Evolutionary conservation across 106 monocot species (phyloP).

Genomic region (Acorus calamus): DNA sequence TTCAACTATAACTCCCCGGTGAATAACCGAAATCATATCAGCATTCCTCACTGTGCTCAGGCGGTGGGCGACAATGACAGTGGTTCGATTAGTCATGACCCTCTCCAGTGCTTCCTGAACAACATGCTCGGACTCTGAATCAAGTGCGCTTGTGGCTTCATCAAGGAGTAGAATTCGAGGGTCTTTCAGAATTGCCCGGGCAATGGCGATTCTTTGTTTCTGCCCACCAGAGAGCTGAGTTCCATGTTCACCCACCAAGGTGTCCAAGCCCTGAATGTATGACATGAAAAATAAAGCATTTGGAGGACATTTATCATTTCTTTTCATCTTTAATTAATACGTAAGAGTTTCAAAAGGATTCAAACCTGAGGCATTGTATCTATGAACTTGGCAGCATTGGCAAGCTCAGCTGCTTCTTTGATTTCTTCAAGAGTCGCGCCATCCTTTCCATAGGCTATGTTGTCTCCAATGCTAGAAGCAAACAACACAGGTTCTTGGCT

Average conservation of each 20-base stretch:
- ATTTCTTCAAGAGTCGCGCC: conserved; percentile 36
- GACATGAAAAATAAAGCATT: background rate
- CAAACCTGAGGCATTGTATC: conserved; percentile 47
- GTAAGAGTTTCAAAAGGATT: background rate
- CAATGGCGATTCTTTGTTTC: conserved; percentile 56
- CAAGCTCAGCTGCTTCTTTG: conserved; percentile 24
- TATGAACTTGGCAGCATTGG: conserved; percentile 43
- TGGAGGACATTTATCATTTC: no score
- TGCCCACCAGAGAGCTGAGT: conserved; percentile 51
- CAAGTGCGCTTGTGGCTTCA: conserved; percentile 57
- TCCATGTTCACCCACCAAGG: conserved; percentile 53
- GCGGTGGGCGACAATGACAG: conserved; percentile 58
- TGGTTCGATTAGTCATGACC: conserved; percentile 50
- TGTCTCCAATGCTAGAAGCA: conserved; percentile 35
- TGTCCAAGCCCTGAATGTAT: conserved; percentile 42
- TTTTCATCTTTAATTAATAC: no score
- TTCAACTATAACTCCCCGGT: conserved; percentile 48
- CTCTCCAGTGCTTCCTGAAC: conserved; percentile 64
- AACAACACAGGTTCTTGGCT: conserved; percentile 44
- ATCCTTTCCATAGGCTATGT: conserved; percentile 43
- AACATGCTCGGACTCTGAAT: conserved; percentile 52
- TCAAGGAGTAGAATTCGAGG: conserved; percentile 44
- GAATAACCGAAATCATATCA: conserved; percentile 42
- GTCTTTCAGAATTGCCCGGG: conserved; percentile 45
- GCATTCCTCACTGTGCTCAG: conserved; percentile 54